Evolutionary conservation across 108 stramenopile genomes (phyloP).

Genomic region (Asterionellopsis glacialis): DNA sequence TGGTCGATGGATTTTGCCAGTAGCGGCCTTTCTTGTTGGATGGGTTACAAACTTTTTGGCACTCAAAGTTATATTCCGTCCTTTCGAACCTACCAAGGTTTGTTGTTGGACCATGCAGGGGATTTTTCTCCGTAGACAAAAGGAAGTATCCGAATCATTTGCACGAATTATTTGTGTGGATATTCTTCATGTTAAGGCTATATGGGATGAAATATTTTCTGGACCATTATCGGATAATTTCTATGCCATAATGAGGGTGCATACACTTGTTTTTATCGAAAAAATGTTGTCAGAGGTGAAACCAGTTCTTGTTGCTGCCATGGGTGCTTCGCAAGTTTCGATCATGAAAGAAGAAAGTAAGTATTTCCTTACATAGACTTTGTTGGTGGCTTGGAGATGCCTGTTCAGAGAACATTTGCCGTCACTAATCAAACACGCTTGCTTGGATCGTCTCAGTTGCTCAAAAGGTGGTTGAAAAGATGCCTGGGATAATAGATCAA

Average conservation of each 20-base stretch:
- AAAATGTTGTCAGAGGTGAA: constrained; percentile 75
- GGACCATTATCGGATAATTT: constrained; percentile 78
- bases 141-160: constrained; percentile 81
- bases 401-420: too few relatives aligned
- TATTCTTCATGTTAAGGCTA: constrained; percentile 53
- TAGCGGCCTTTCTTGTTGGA: constrained; percentile 81
- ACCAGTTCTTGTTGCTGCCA: constrained; percentile 74
- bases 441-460: constrained; percentile 41
- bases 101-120: constrained; percentile 75
- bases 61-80: constrained; percentile 89
- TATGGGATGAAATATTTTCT: constrained; percentile 75
- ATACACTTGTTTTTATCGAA: constrained; percentile 72
- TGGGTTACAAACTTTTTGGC: constrained; percentile 93
- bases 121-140: constrained; percentile 89
- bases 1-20: constrained; percentile 58
- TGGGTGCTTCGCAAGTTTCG: constrained; percentile 74
- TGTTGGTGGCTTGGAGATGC: too few relatives aligned
- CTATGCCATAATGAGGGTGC: constrained; percentile 75
- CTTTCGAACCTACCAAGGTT: constrained; percentile 76
- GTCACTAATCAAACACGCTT: too few relatives aligned
- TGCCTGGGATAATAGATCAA: constrained; percentile 70
- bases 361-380: too few relatives aligned
- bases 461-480: constrained; percentile 62
- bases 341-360: constrained; percentile 75
- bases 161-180: constrained; percentile 50